Evolutionary conservation across 805 yeast species (phyloP), one percentile per base, ranked within the genome.

Genomic region (Priceomyces carsonii): DNA sequence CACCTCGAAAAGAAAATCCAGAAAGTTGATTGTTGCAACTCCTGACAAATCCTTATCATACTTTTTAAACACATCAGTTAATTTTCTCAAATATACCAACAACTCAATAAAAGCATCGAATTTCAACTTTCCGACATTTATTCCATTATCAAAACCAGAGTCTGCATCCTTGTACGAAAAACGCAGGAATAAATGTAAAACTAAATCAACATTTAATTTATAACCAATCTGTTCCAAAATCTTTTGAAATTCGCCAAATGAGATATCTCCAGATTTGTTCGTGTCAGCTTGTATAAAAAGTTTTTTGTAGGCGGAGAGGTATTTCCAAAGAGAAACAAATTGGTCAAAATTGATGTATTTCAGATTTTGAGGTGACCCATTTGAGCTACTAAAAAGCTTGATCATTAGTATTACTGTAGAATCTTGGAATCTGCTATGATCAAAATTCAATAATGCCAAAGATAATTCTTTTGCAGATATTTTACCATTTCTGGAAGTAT

Each of bases 101-200:
- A 85, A 73, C 54, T 87, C 95, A 17, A 87, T 88, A 59, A 87
- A 87, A 56, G 79, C 73, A 55, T 87, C 95, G 57, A 87, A 87
- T 40, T 84, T 79, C 59, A 87, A 54, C 39, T 61, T 66, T 1
- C 73, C 73, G 20, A 66, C 61, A 0, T 57, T 40, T 6, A 53
- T 37, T 12, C 45, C 33, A 12, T 44, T 48, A 32, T 55, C 57
- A 6, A 49, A 47, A 9, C 24, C 26, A 25, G 49, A 46, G 24
- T 44, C 42, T 18, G 50, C 41, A 16, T 64, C 71, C 25, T 59
- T 59, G 43, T 55, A 52, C 27, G 80, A 69, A 51, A 79, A 82
- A 38, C 71, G 71, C 44, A 69, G 75, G 51, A 80, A 82, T 38
- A 83, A 59, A 49, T 73, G 77, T 29, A 75, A 65, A 17, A 79